Percentiles rank a stretch among this genome's conserved stretches.
Conservation (phyloP, 805 yeast species). For the Spathaspora boniae region DNA sequence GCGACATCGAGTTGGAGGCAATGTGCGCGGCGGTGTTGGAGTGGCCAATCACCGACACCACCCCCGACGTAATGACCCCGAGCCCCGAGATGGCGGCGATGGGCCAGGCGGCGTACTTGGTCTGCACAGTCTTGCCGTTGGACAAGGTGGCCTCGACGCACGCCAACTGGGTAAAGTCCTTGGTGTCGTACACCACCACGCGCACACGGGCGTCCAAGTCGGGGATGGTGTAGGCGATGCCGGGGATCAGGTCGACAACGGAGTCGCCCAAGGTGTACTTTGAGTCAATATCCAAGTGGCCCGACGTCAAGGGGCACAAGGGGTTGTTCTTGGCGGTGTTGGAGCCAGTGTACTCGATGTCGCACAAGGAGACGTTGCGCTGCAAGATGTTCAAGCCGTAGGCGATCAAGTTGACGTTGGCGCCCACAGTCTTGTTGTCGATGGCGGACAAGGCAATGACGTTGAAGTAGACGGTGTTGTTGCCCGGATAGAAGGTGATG, state of each 20-base stretch:
- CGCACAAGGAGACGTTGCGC: slow-evolving; percentile 61
- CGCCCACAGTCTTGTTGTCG: slow-evolving; percentile 52
- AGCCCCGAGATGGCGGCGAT: slow-evolving; percentile 87
- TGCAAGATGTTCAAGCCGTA: slow-evolving; percentile 73
- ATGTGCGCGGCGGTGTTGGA: slow-evolving; percentile 93
- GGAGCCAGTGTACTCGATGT: slow-evolving; percentile 32
- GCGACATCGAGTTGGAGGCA: slow-evolving; percentile 91
- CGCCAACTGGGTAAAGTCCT: slow-evolving; percentile 57
- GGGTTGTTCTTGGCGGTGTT: slow-evolving; percentile 20
- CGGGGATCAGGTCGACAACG: slow-evolving; percentile 59
- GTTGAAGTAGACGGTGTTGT: slow-evolving; percentile 59
- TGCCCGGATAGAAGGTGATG: slow-evolving; percentile 67
- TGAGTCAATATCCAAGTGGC: slow-evolving; percentile 72
- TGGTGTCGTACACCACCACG: slow-evolving; percentile 52
- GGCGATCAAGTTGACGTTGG: slow-evolving; percentile 62
- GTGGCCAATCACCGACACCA: slow-evolving; percentile 83
- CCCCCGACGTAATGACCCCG: slow-evolving; percentile 84
- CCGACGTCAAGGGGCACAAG: slow-evolving; percentile 80
- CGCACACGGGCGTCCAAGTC: slow-evolving; percentile 90
- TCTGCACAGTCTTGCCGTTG: slow-evolving; percentile 92
- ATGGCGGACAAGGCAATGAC: slow-evolving; percentile 78
- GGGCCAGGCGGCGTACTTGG: slow-evolving; percentile 92
- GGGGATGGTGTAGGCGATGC: slow-evolving; percentile 85
- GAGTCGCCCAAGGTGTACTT: slow-evolving; percentile 40
- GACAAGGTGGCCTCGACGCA: slow-evolving; percentile 86